Evolutionary conservation across 768 basidiomycete genomes (phyloP).

Genomic region (Hygrocybe coccinea): DNA sequence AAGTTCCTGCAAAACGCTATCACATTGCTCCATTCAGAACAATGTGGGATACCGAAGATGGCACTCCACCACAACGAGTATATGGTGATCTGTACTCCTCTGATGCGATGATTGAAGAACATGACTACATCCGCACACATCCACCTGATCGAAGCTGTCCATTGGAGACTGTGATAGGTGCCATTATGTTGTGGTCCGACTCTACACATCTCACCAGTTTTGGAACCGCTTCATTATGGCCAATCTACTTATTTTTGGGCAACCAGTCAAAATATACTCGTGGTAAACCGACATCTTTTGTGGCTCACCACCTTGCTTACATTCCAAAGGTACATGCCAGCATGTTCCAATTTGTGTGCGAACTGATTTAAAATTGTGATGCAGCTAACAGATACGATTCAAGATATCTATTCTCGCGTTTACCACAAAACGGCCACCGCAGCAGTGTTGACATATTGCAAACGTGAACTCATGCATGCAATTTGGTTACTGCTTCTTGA

Average conservation of each 20-base stretch:
- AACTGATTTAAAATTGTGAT: background rate
- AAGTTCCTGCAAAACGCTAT: background rate
- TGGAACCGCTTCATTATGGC: conserved; percentile 30
- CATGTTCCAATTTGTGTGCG: background rate
- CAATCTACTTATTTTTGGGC: conserved; percentile 31
- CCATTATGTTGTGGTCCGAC: conserved; percentile 27
- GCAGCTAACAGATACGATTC: conserved; percentile 7
- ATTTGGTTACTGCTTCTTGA: background rate
- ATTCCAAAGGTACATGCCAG: conserved; percentile 15
- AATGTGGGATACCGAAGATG: too few species aligned
- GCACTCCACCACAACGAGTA: background rate
- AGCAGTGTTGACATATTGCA: conserved; percentile 15
- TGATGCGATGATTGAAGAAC: conserved; percentile 11
- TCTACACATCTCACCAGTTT: conserved; percentile 26
- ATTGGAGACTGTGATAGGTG: conserved; percentile 13
- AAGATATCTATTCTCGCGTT: conserved; percentile 3
- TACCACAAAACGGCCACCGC: background rate
- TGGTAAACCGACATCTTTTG: conserved; percentile 14
- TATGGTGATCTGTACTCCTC: conserved; percentile 16
- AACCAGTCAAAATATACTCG: conserved; percentile 33
- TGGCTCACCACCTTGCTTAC: conserved; percentile 29
- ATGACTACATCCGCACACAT: conserved; percentile 6
- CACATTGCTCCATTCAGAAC: conserved; percentile 18
- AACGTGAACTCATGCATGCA: conserved; percentile 15
- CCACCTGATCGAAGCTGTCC: conserved; percentile 5